Base-by-base conservation (phyloP, 2,329 filamentous ascomycete genomes). In the Aspergillus pseudoviridinutans region DNA sequence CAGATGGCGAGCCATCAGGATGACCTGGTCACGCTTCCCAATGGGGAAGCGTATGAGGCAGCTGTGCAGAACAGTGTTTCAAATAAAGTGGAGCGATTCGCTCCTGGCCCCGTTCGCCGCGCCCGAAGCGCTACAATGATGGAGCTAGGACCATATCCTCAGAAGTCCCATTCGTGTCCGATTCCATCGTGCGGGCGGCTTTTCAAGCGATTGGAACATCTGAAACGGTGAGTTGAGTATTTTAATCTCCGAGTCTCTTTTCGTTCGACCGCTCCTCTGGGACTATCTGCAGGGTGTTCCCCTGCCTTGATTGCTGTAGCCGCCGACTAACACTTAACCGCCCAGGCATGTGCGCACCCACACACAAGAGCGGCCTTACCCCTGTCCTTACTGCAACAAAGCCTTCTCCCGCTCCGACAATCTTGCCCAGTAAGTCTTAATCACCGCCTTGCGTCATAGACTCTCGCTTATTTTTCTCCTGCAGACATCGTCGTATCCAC, bases 321-420 rank as follows among this genome's bases (percentile, higher is more conserved):
- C 79, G 79, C 81, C 76, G 72, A 78, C 78, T 80, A 71, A 80
- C 69, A 65, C 64, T 71, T 71, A 68, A 68, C 73, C 77, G 76
- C 73, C 68, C 84, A 96, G 92, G 84, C 94, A 99, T 80, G 94
- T 99, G 76, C 90, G 94, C 79, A 99, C 94, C 71, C 94, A 99
- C 83, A 99, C 94, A 56, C 94, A 99, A 83, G 94, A 99, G 82
- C 91, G 93, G 79, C 94, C 94, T 68, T 99, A 99, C 78, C 88
- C 95, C 73, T 99, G 94, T 85, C 90, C 90, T 67, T 88, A 96
- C 77, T 99, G 94, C 86, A 96, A 90, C 84, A 97, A 97, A 83
- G 93, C 93, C 65, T 99, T 99, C 78, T 97, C 94, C 59, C 85
- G 94, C 79, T 97, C 93, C 71, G 94, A 99, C 81, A 99, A 99